A percentile compares a stretch with the other conserved stretches of the same genome.
Conservation (phyloP, 768 basidiomycete species). For the Suillus discolor region DNA sequence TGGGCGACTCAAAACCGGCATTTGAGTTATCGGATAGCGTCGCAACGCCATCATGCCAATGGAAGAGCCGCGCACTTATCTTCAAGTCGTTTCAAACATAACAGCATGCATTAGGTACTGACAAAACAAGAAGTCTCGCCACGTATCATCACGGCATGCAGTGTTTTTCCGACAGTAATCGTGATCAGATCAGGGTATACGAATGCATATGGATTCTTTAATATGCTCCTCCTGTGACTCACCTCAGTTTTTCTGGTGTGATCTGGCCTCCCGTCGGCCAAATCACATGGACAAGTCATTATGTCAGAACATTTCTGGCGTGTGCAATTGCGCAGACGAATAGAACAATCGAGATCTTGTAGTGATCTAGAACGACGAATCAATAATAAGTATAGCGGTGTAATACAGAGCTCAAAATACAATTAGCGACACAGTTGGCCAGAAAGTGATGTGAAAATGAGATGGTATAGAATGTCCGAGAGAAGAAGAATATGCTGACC, state of each 20-base stretch:
- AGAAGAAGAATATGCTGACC: slow-evolving; percentile 1
- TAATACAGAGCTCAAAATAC: slow-evolving; percentile 8
- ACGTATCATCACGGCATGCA: slow-evolving; percentile 1
- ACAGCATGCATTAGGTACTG: slow-evolving; percentile 1
- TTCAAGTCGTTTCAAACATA: not conserved
- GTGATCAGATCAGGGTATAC: not conserved
- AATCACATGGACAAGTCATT: not conserved
- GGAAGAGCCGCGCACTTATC: not conserved
- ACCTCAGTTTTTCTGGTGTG: not conserved
- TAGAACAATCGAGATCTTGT: not conserved
- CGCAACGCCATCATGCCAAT: not conserved
- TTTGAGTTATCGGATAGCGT: not conserved
- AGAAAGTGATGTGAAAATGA: slow-evolving; percentile 5
- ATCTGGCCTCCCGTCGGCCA: not conserved
- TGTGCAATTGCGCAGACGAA: not conserved
- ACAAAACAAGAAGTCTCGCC: slow-evolving; percentile 1
- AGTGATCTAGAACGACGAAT: not conserved
- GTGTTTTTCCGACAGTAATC: slow-evolving; percentile 5
- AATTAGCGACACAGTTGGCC: not conserved
- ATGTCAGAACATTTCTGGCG: not conserved
- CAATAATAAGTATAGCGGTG: slow-evolving; percentile 6
- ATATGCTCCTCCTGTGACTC: not conserved
- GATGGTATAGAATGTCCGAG: slow-evolving; percentile 7
- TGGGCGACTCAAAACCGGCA: not conserved
- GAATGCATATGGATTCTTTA: not conserved